Evolutionary conservation across 352 stramenopile species (phyloP).

Genomic region (Bremia lactucae): DNA sequence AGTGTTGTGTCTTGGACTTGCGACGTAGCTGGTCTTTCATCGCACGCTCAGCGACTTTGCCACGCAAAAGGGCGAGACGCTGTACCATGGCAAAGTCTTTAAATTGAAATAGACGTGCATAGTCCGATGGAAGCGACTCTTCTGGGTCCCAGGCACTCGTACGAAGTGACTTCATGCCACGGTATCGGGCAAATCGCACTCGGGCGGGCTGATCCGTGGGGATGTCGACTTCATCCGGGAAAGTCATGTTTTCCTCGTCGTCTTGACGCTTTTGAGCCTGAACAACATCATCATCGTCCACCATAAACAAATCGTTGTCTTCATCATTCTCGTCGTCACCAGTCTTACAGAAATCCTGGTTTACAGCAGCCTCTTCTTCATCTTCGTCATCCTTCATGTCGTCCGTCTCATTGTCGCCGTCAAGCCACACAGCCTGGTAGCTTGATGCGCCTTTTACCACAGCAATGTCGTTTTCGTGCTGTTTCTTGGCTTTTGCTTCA

Average conservation of each 20-base stretch:
- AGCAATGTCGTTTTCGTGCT: conserved; percentile 31
- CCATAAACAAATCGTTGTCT: conserved; percentile 68
- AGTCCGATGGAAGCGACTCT: conserved; percentile 95
- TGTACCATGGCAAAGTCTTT: conserved; percentile 91
- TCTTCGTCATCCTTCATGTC: conserved; percentile 64
- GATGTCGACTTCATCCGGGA: conserved; percentile 92
- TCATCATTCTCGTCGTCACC: conserved; percentile 44
- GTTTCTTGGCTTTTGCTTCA: conserved; percentile 49
- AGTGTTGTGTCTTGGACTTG: conserved; percentile 27
- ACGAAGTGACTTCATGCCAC: conserved; percentile 93
- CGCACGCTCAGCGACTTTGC: conserved; percentile 59
- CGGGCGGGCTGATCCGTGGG: conserved; percentile 47
- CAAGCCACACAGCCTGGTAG: conserved; percentile 93
- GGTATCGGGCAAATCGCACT: conserved; percentile 85
- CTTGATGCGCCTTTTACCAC: conserved; percentile 70
- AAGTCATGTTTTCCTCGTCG: conserved; percentile 88
- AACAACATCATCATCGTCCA: conserved; percentile 57
- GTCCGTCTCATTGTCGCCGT: conserved; percentile 54
- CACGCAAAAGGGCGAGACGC: conserved; percentile 81
- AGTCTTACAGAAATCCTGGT: conserved; percentile 78
- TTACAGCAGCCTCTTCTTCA: conserved; percentile 23
- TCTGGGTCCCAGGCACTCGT: conserved; percentile 96
- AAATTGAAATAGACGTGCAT: conserved; percentile 96
- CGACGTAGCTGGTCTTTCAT: conserved; percentile 58
- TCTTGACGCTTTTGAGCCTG: conserved; percentile 76